phyloP scores from a whole-genome alignment of 768 basidiomycete genomes.

The Boletus tylopilopsis region DNA sequence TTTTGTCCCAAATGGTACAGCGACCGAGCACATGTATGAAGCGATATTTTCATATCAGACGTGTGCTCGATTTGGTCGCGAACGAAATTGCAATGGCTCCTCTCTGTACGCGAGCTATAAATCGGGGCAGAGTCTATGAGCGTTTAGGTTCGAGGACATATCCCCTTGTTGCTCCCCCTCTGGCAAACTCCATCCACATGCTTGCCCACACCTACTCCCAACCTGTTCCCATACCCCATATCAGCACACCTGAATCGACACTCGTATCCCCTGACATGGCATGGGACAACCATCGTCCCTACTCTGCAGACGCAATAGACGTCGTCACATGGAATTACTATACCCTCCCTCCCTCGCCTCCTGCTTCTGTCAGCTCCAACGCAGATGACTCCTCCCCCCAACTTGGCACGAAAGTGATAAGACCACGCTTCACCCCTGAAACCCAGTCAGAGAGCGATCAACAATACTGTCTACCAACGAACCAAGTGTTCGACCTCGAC shows the following conservation, averaged over 20 bases:
- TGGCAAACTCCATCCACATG: conserved; percentile 9
- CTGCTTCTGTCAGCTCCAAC: conserved; percentile 43
- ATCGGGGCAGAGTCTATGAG: conserved; percentile 22
- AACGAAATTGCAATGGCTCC: conserved; percentile 23
- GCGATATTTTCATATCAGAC: conserved; percentile 32
- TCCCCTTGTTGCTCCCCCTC: conserved; percentile 14
- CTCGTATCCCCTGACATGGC: conserved; percentile 46
- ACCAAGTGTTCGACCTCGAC: conserved; percentile 65
- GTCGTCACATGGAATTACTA: conserved; percentile 47
- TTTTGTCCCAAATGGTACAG: conserved; percentile 25
- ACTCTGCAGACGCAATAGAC: conserved; percentile 35
- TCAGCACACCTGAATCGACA: conserved; percentile 55
- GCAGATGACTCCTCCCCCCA: conserved; percentile 47
- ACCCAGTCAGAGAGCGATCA: conserved; percentile 41
- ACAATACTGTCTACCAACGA: conserved; percentile 60
- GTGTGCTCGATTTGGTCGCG: conserved; percentile 32
- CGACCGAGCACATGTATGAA: conserved; percentile 31
- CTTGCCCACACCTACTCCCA: conserved; percentile 19
- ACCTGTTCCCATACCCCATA: conserved; percentile 50
- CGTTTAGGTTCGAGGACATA: conserved; percentile 20
- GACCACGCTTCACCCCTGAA: conserved; percentile 47
- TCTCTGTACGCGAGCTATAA: conserved; percentile 31
- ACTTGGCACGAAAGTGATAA: conserved; percentile 46
- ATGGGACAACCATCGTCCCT: conserved; percentile 46
- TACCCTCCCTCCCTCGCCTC: conserved; percentile 46